Base-by-base conservation (phyloP, 202 grass and related monocot genomes). In the Cymbopogon flexuosus region DNA sequence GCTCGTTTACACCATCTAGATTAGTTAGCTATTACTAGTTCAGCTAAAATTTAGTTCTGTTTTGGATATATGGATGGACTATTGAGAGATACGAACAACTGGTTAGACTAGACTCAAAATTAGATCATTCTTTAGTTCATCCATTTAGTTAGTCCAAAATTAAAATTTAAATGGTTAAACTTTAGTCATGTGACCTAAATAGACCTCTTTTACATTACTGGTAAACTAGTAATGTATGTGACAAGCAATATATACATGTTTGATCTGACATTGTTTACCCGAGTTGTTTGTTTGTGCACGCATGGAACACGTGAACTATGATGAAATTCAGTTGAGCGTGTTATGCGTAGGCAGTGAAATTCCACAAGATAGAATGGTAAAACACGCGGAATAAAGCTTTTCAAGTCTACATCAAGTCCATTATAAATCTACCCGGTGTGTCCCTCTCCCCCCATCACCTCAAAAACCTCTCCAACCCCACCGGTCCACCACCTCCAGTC, bases 391-490 rank as follows among this genome's bases (percentile, higher is more conserved):
- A 65, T 59, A 75, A 68, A 46, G 15, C 7, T 67, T 57, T 8
- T 0, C 51, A 76, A 67, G 71, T 68, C 35, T 21, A 57, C 70
- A 57, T 58, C 36, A 78, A 71, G n/a, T 52, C 74, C 74, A 63
- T 59, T 87, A 88, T 89, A 89, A 83, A 83, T 79, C 84, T 75
- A 74, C 70, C 83, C 10, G 13, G 24, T 27, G 62, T 67, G 78
- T 60, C 47, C 27, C 62, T 72, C 83, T 85, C 78, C 47, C 78
- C 47, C 47, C 47, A 65, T 85, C 87, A 52, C 72, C 78, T 85
- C 87, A 82, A 85, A 89, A 85, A 81, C 87, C 78, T 67, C 47
- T 82, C 78, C 57, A 82, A 73, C 82, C 87, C 87, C 87, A 89
- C 82, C 37, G 77, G 82, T 41, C 80, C 73, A 81, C 78, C 66